phyloP scores from a whole-genome alignment of 2,329 filamentous ascomycete species.

The Epichloe gansuensis region DNA sequence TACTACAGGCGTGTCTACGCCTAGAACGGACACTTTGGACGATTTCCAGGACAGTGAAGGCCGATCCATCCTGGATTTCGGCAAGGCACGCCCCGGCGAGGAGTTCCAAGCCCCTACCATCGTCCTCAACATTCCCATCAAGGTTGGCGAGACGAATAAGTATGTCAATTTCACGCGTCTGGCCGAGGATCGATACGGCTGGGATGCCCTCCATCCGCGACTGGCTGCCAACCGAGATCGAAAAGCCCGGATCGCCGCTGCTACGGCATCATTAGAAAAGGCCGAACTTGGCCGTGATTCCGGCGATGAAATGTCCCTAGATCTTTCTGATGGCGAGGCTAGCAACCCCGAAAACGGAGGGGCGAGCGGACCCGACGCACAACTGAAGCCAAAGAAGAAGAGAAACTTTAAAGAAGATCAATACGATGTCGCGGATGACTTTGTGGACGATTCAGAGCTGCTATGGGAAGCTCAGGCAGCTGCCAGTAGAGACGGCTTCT shows the following conservation, averaged over 20 bases:
- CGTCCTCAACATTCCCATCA: conserved; percentile 67
- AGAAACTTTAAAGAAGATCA: conserved; percentile 70
- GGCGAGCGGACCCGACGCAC: conserved; percentile 47
- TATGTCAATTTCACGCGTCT: conserved; percentile 92
- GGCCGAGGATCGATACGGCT: conserved; percentile 88
- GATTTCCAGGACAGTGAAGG: conserved; percentile 31
- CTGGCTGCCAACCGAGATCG: conserved; percentile 80
- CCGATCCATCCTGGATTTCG: conserved; percentile 49
- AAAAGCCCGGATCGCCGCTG: conserved; percentile 76
- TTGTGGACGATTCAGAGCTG: conserved; percentile 86
- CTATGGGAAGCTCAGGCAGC: conserved; percentile 93
- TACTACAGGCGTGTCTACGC: conserved; percentile 28
- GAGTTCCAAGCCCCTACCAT: conserved; percentile 60
- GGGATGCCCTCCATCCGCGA: conserved; percentile 83
- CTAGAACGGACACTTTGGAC: conserved; percentile 36
- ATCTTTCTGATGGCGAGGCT: conserved; percentile 60
- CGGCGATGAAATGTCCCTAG: conserved; percentile 73
- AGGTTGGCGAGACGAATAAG: conserved; percentile 64
- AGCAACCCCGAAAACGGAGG: conserved; percentile 77
- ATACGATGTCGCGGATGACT: conserved; percentile 72
- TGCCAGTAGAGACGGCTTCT: conserved; percentile 91
- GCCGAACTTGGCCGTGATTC: conserved; percentile 55
- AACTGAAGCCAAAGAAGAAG: conserved; percentile 61
- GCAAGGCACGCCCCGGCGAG: conserved; percentile 44
- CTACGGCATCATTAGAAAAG: conserved; percentile 72